These are phyloP conservation scores for Gnomoniopsis smithogilvyi DNA, from an alignment of 2,329 filamentous ascomycete genomes.

Conservation along the genomic window DNA sequence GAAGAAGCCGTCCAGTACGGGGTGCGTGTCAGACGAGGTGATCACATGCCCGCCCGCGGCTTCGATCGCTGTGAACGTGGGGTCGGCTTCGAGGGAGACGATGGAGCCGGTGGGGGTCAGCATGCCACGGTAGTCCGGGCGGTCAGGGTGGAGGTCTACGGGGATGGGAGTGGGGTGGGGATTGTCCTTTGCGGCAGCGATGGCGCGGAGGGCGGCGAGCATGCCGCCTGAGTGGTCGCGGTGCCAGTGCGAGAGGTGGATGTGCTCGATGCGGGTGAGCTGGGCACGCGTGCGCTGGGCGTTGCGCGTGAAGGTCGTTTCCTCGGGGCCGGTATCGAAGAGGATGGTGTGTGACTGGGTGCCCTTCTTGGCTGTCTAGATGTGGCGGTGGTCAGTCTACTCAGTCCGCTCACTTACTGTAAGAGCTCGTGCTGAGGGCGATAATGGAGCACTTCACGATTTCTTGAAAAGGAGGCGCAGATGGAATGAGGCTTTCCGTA, in stretches of 20 bases:
- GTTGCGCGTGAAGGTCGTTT: conserved; percentile 48
- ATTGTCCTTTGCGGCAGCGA: conserved; percentile 38
- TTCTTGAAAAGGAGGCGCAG: neutral
- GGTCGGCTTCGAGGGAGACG: conserved; percentile 50
- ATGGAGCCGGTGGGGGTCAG: conserved; percentile 31
- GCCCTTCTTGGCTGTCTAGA: conserved; percentile 42
- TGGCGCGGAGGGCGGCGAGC: conserved; percentile 43
- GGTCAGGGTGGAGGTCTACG: conserved; percentile 49
- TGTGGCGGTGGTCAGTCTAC: neutral
- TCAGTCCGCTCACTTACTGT: too few relatives aligned
- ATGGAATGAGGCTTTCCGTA: conserved; percentile 26
- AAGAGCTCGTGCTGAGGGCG: too few relatives aligned
- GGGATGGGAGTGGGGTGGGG: conserved; percentile 25
- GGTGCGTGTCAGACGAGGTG: conserved; percentile 37
- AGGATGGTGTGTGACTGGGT: conserved; percentile 42
- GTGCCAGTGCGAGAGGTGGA: conserved; percentile 53
- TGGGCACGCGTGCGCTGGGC: conserved; percentile 39
- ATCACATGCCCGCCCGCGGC: conserved; percentile 36
- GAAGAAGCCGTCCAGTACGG: conserved; percentile 47
- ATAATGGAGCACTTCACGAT: neutral
- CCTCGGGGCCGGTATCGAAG: conserved; percentile 53
- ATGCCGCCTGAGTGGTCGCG: conserved; percentile 53
- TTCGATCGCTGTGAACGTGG: conserved; percentile 44
- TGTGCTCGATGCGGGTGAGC: conserved; percentile 40
- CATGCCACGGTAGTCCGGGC: conserved; percentile 49